Conservation (phyloP, 164 flowering plant genomes). For the Berberis thunbergii region DNA sequence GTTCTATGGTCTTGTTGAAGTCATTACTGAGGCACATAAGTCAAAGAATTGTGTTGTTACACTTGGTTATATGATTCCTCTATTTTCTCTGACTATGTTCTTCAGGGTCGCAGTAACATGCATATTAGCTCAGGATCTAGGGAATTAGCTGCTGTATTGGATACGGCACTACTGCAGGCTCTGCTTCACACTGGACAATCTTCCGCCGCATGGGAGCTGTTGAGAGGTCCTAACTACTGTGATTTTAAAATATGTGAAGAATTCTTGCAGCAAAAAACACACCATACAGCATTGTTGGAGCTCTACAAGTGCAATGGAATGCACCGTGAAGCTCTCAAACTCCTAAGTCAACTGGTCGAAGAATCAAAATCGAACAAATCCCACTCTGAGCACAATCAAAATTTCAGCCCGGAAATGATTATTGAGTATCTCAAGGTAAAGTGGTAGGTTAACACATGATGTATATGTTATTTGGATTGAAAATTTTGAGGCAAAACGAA, state of each 20-base stretch:
- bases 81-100: not conserved
- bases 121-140: slow-evolving; percentile 77
- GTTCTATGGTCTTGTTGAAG: no score
- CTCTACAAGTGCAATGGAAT: slow-evolving; percentile 73
- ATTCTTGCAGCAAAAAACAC: slow-evolving; percentile 54
- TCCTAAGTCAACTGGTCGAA: slow-evolving; percentile 64
- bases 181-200: slow-evolving; percentile 81
- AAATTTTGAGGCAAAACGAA: not conserved
- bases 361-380: slow-evolving; percentile 57
- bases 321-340: slow-evolving; percentile 94
- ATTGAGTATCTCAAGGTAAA: slow-evolving; percentile 93
- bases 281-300: slow-evolving; percentile 57
- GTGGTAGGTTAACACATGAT: not conserved
- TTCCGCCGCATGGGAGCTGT: slow-evolving; percentile 65
- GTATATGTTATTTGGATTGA: not conserved
- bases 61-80: no score
- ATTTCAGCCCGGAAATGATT: slow-evolving; percentile 71
- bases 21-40: no score
- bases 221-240: slow-evolving; percentile 85
- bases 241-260: slow-evolving; percentile 86
- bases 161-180: slow-evolving; percentile 91
- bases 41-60: no score
- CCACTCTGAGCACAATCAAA: slow-evolving; percentile 36
- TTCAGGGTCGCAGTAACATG: slow-evolving; percentile 54
- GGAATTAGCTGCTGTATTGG: slow-evolving; percentile 84